phyloP scores from a whole-genome alignment of 164 flowering plant species.

The Litsea cubeba region DNA sequence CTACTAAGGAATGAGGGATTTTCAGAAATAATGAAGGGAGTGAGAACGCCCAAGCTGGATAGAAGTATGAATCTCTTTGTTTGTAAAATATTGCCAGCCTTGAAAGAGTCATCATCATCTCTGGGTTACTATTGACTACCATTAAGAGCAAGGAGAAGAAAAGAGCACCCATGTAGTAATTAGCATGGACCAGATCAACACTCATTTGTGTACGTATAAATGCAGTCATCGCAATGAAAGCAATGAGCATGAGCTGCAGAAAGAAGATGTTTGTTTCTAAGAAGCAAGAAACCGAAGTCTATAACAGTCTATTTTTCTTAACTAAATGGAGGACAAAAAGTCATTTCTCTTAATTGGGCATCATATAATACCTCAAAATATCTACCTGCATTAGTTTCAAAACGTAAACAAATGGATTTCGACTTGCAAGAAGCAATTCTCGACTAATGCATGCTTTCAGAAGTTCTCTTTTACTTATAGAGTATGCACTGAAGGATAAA shows the following conservation, averaged over 20 bases:
- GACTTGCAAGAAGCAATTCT: conserved; percentile 43
- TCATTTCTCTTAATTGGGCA: too few relatives aligned
- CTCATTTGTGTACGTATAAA: conserved; percentile 7
- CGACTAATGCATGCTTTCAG: conserved; percentile 40
- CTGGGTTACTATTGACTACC: conserved; percentile 9
- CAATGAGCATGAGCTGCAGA: conserved; percentile 2
- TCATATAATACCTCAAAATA: neutral
- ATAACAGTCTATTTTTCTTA: too few relatives aligned
- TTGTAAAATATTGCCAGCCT: conserved; percentile 8
- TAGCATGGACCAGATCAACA: conserved; percentile 6
- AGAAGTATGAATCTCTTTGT: conserved; percentile 14
- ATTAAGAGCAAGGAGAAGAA: conserved; percentile 6
- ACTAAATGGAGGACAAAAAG: too few relatives aligned
- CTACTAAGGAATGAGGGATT: conserved; percentile 9
- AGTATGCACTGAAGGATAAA: conserved; percentile 20
- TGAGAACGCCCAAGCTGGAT: conserved; percentile 11
- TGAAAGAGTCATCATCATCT: conserved; percentile 11
- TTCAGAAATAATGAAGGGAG: conserved; percentile 8
- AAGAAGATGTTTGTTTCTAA: neutral
- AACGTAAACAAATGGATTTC: conserved; percentile 34
- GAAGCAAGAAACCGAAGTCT: neutral
- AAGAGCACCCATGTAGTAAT: conserved; percentile 10
- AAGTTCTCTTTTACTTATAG: conserved; percentile 33
- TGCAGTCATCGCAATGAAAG: conserved; percentile 7
- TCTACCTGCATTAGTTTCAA: conserved; percentile 39